phyloP scores from a whole-genome alignment of 2,329 filamentous ascomycete species.

The Penicillium palitans region DNA sequence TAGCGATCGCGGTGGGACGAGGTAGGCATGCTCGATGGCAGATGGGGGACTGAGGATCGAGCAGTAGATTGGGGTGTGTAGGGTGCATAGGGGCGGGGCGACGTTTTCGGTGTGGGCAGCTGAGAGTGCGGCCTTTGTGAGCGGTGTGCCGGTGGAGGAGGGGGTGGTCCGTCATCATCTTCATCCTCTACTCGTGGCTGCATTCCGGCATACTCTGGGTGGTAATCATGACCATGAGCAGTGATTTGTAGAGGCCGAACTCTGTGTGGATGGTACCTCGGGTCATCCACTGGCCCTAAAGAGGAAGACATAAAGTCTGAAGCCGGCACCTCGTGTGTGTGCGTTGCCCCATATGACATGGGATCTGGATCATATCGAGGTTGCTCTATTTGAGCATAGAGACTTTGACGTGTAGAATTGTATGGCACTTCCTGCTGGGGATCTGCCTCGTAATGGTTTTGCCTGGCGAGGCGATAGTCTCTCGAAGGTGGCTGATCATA shows the following conservation, averaged over 20 bases:
- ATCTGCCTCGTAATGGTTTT: constrained; percentile 22
- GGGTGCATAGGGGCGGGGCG: constrained; percentile 28
- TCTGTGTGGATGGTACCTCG: constrained; percentile 29
- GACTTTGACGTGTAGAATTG: constrained; percentile 19
- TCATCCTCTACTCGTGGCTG: constrained; percentile 52
- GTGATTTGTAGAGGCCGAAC: constrained; percentile 28
- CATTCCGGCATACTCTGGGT: constrained; percentile 46
- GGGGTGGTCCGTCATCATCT: constrained; percentile 39
- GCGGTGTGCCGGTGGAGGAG: constrained; percentile 40
- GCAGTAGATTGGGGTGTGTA: constrained; percentile 27
- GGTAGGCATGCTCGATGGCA: constrained; percentile 2
- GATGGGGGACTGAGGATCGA: not conserved
- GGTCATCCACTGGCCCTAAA: constrained; percentile 22
- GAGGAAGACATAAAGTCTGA: constrained; percentile 22
- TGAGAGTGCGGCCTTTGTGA: constrained; percentile 32
- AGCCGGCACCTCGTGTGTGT: constrained; percentile 21
- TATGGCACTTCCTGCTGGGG: constrained; percentile 17
- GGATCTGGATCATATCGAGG: constrained; percentile 27
- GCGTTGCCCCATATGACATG: constrained; percentile 22
- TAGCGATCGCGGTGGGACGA: constrained; percentile 1
- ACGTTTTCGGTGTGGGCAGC: constrained; percentile 28
- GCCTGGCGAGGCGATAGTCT: constrained; percentile 26
- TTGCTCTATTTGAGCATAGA: constrained; percentile 24
- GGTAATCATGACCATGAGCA: constrained; percentile 31
- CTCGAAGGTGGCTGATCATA: constrained; percentile 27